Conservation (phyloP, 495 filamentous ascomycete species). For the Xylaria intraflava region DNA sequence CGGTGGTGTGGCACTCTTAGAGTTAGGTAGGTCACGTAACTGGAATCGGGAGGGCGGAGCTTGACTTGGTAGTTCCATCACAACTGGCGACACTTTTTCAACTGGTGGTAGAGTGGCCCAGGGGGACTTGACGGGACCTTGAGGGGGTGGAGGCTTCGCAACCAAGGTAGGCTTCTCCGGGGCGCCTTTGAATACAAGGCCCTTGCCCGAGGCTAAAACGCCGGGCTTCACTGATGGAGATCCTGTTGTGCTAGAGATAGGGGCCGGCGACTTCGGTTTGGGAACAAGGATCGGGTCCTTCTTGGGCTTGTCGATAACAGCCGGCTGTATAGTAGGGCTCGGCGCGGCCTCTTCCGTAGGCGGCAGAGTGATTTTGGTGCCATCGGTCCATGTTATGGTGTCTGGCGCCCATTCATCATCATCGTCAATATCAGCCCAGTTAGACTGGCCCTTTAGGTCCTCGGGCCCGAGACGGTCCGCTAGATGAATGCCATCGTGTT, state of each 20-base stretch:
- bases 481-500: conserved; percentile 93
- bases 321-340: conserved; percentile 29
- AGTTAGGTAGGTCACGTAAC: conserved; percentile 22
- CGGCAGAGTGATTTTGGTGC: conserved; percentile 81
- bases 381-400: conserved; percentile 94
- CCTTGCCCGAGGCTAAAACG: conserved; percentile 40
- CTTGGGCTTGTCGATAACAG: conserved; percentile 14
- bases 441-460: conserved; percentile 67
- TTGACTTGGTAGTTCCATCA: conserved; percentile 33
- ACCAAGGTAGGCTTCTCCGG: conserved; percentile 71
- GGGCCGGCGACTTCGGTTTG: conserved; percentile 35
- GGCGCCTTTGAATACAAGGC: conserved; percentile 58
- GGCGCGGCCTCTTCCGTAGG: conserved; percentile 49
- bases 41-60: conserved; percentile 25
- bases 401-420: conserved; percentile 98
- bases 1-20: conserved; percentile 37
- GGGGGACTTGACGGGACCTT: conserved; percentile 75
- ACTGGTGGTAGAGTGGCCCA: conserved; percentile 85
- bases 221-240: conserved; percentile 37
- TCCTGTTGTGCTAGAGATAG: conserved; percentile 25
- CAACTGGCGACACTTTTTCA: conserved; percentile 68
- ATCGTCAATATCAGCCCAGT: conserved; percentile 98
- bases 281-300: conserved; percentile 17
- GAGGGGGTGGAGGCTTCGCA: conserved; percentile 67
- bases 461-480: conserved; percentile 85